phyloP scores from a whole-genome alignment of 306 rosid species.

The Luffa aegyptiaca region DNA sequence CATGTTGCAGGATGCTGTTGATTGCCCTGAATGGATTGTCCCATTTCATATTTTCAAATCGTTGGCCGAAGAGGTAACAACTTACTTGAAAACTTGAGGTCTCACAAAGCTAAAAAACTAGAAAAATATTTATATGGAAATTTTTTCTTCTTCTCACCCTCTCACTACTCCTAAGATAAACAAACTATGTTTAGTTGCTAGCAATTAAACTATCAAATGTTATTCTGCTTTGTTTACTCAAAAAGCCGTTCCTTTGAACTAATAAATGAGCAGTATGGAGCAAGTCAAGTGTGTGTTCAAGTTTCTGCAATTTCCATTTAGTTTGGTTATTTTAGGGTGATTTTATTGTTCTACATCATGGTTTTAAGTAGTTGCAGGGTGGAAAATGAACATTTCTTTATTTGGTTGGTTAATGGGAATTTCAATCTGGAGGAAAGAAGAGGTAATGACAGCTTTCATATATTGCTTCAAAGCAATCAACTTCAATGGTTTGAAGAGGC shows the following conservation, averaged over 20 bases:
- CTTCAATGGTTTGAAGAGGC: background rate
- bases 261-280: background rate
- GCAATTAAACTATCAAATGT: background rate
- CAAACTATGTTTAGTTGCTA: background rate
- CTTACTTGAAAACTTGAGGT: background rate
- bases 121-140: background rate
- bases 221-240: background rate
- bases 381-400: background rate
- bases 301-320: background rate
- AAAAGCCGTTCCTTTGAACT: background rate
- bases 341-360: background rate
- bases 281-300: background rate
- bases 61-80: slow-evolving; percentile 80
- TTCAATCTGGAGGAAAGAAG: background rate
- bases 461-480: background rate
- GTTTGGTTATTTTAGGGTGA: background rate
- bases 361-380: background rate
- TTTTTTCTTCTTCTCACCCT: background rate
- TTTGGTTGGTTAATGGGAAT: background rate
- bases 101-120: background rate
- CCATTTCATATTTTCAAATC: slow-evolving; percentile 76
- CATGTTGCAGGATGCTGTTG: slow-evolving; percentile 84
- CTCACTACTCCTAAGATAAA: background rate
- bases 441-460: background rate
- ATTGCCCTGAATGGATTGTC: slow-evolving; percentile 95